phyloP scores from a whole-genome alignment of 306 rosid species.

The Vachellia pachyceras region DNA sequence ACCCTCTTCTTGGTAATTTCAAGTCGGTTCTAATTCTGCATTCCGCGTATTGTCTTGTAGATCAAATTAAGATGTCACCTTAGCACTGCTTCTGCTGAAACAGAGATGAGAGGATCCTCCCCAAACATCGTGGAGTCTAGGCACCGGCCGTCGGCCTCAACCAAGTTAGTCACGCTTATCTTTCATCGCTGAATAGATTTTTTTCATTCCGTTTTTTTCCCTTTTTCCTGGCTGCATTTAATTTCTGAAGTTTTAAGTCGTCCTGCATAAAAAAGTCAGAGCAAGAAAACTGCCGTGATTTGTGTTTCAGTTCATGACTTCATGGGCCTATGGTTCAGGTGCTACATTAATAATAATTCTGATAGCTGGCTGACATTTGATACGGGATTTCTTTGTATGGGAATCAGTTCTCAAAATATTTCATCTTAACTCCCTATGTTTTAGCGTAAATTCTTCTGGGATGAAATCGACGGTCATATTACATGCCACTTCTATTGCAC shows the following conservation, averaged over 20 bases:
- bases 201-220: background rate
- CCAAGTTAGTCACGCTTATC: slow-evolving; percentile 49
- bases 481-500: background rate
- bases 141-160: slow-evolving; percentile 66
- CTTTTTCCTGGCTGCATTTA: background rate
- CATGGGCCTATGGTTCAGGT: background rate
- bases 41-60: background rate
- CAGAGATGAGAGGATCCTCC: slow-evolving; percentile 71
- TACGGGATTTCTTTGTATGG: background rate
- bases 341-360: background rate
- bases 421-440: slow-evolving; percentile 1
- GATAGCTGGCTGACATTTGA: background rate
- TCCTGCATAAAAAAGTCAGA: background rate
- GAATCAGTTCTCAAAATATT: background rate
- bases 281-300: background rate
- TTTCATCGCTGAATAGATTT: background rate
- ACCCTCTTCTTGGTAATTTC: background rate
- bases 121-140: slow-evolving; percentile 72
- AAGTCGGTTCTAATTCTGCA: background rate
- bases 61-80: slow-evolving; percentile 39
- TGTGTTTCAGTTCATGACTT: background rate
- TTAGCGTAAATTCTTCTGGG: slow-evolving; percentile 8
- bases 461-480: background rate
- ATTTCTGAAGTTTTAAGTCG: background rate
- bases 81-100: slow-evolving; percentile 37